Evolutionary conservation across 768 basidiomycete genomes (phyloP).

Genomic region (Strobilomyces echinocephalus): DNA sequence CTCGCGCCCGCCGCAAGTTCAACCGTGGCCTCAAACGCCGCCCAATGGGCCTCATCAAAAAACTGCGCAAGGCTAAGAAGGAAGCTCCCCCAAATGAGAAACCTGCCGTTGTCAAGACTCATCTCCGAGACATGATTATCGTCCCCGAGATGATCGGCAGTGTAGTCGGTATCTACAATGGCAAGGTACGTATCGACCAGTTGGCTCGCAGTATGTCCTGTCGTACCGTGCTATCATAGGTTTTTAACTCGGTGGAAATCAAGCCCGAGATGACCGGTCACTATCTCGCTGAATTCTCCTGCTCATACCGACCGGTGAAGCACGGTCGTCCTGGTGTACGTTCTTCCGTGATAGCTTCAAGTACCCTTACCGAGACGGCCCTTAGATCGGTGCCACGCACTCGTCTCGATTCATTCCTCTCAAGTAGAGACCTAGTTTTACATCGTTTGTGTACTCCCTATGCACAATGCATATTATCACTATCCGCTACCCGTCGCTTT

Average conservation of each 20-base stretch:
- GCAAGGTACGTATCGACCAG: slow-evolving; percentile 57
- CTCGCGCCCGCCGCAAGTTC: slow-evolving; percentile 98
- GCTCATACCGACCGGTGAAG: slow-evolving; percentile 98
- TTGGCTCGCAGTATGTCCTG: neutral
- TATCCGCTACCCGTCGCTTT: too few species aligned
- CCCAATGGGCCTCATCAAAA: slow-evolving; percentile 99
- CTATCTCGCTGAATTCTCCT: slow-evolving; percentile 97
- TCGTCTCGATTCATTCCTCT: slow-evolving; percentile 92
- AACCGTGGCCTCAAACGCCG: slow-evolving; percentile 97
- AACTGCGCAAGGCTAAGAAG: slow-evolving; percentile 99
- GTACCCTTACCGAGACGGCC: slow-evolving; percentile 9
- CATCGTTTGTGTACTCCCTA: slow-evolving; percentile 27
- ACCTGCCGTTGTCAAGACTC: slow-evolving; percentile 97
- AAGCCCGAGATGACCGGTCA: slow-evolving; percentile 99
- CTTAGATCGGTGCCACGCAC: slow-evolving; percentile 85
- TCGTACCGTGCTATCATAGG: slow-evolving; percentile 37
- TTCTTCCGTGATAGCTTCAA: slow-evolving; percentile 15
- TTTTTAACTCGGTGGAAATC: slow-evolving; percentile 96
- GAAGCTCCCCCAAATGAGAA: slow-evolving; percentile 99
- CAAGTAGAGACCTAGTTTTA: slow-evolving; percentile 59
- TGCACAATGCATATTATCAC: slow-evolving; percentile 32
- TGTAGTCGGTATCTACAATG: slow-evolving; percentile 97
- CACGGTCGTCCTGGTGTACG: slow-evolving; percentile 99
- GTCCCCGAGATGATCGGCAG: slow-evolving; percentile 99
- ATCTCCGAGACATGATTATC: slow-evolving; percentile 99